Evolutionary conservation across 805 yeast species (phyloP).

Genomic region (Monosporozyma servazzii): DNA sequence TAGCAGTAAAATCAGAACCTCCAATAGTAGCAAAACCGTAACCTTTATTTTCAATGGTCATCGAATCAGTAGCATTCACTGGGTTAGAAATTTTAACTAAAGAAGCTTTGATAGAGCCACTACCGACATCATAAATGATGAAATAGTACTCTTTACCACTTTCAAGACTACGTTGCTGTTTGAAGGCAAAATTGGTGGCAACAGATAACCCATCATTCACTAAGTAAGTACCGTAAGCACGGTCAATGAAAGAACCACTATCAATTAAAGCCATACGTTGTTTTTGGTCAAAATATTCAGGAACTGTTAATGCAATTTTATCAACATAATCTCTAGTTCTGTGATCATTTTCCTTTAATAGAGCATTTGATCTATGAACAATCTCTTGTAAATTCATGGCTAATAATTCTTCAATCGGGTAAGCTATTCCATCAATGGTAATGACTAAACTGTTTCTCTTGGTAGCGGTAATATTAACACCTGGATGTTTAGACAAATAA

Average conservation of each 20-base stretch:
- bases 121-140: constrained; percentile 83
- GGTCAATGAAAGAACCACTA: constrained; percentile 54
- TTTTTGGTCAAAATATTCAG: constrained; percentile 54
- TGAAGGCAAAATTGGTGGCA: constrained; percentile 65
- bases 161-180: constrained; percentile 18
- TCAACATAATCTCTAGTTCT: constrained; percentile 40
- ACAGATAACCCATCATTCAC: constrained; percentile 92
- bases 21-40: constrained; percentile 68
- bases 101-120: constrained; percentile 84
- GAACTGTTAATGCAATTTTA: constrained; percentile 69
- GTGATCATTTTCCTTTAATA: constrained; percentile 47
- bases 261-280: constrained; percentile 68
- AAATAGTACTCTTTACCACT: constrained; percentile 41
- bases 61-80: constrained; percentile 33
- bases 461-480: constrained; percentile 38
- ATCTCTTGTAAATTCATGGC: constrained; percentile 76
- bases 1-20: constrained; percentile 64
- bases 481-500: constrained; percentile 53
- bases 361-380: constrained; percentile 50
- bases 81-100: constrained; percentile 51
- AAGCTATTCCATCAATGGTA: constrained; percentile 38
- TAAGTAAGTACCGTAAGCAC: constrained; percentile 47
- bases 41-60: constrained; percentile 56
- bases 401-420: constrained; percentile 64
- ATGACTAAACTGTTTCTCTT: constrained; percentile 52